phyloP scores from a whole-genome alignment of 495 filamentous ascomycete species.

The Saxispiralis lemnorum region DNA sequence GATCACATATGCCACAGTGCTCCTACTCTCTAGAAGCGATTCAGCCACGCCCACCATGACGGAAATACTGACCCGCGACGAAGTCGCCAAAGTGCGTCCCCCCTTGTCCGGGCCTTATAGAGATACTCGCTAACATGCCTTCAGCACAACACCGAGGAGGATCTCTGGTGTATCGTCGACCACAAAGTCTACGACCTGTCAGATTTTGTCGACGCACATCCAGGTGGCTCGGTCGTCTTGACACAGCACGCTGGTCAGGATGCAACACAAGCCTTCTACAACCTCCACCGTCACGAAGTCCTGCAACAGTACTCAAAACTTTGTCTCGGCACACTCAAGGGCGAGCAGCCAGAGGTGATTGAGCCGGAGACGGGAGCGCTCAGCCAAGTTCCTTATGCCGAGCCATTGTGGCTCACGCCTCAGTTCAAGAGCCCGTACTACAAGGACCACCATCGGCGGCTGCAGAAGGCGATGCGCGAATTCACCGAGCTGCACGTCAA shows the following conservation, averaged over 20 bases:
- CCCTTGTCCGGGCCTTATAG: no score
- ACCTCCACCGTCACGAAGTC: constrained; percentile 83
- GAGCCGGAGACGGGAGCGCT: constrained; percentile 53
- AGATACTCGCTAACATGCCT: background rate
- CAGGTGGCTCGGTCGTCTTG: constrained; percentile 58
- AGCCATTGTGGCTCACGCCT: constrained; percentile 63
- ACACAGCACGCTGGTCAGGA: constrained; percentile 71
- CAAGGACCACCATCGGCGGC: constrained; percentile 51
- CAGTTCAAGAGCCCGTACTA: constrained; percentile 71
- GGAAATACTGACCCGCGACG: constrained; percentile 45
- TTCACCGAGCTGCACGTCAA: constrained; percentile 55
- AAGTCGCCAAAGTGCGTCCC: constrained; percentile 43
- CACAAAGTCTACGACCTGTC: constrained; percentile 83
- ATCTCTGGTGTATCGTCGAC: constrained; percentile 59
- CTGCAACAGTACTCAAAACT: constrained; percentile 57
- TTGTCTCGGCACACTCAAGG: constrained; percentile 57
- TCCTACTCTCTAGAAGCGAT: no score
- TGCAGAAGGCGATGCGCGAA: constrained; percentile 54
- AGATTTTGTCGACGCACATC: constrained; percentile 77
- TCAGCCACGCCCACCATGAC: background rate
- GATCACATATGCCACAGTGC: no score
- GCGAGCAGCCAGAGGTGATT: constrained; percentile 58
- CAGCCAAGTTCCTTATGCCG: constrained; percentile 60
- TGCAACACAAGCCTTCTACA: constrained; percentile 78
- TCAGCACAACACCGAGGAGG: constrained; percentile 65